Percentiles rank a stretch among this genome's conserved stretches.
Conservation (phyloP, 768 basidiomycete species). For the Macrolepiota fuliginosa region DNA sequence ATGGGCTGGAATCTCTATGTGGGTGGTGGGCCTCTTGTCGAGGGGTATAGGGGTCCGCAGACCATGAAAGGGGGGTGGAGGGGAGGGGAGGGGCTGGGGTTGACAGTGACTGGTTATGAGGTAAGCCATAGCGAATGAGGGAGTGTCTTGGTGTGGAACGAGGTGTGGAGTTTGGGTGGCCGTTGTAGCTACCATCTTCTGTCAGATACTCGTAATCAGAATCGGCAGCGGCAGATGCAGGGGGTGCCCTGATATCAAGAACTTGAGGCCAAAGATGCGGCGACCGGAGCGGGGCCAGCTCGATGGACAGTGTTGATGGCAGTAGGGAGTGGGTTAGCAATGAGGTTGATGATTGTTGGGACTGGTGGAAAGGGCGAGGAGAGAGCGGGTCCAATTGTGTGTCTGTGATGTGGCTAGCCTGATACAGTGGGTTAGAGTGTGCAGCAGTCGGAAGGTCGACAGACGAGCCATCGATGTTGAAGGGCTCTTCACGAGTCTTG, state of each 20-base stretch:
- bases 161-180: not conserved
- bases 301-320: not conserved
- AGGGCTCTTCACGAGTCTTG: not conserved
- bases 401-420: not conserved
- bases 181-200: not conserved
- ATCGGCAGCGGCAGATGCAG: not conserved
- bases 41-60: not conserved
- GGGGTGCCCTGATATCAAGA: not conserved
- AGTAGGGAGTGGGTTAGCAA: not conserved
- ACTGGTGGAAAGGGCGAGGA: not conserved
- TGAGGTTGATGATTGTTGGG: not conserved
- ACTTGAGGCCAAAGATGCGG: not conserved
- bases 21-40: too few species aligned
- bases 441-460: not conserved
- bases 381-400: too few species aligned
- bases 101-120: not conserved
- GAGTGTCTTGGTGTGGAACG: not conserved
- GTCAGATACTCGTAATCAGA: not conserved
- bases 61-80: not conserved
- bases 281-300: not conserved
- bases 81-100: not conserved
- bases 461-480: not conserved
- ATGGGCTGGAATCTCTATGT: too few species aligned
- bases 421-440: not conserved
- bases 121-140: not conserved